Percentiles rank a stretch among this genome's conserved stretches.
These are phyloP conservation scores for Royoungia palumana DNA, from an alignment of 768 basidiomycete species.

Conservation along the genomic window DNA sequence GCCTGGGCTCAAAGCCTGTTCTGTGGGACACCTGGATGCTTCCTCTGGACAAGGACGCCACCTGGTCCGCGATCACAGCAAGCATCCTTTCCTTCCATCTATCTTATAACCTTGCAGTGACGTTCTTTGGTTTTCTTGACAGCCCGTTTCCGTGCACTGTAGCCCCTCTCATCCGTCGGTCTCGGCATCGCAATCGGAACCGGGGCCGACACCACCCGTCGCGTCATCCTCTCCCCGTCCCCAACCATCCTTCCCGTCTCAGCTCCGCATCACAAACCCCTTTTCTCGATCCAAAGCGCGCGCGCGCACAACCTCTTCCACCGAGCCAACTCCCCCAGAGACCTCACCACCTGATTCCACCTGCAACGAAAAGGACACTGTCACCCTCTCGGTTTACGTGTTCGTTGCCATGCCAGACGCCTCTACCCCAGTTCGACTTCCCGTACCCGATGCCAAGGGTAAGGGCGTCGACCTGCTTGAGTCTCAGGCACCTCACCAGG, in stretches of 20 bases:
- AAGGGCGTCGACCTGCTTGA: conserved; percentile 10
- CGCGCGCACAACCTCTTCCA: background rate
- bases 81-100: background rate
- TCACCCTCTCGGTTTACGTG: conserved; percentile 13
- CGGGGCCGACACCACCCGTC: background rate
- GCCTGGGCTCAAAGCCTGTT: conserved; percentile 10
- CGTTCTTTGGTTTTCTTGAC: background rate
- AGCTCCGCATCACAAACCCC: conserved; percentile 4
- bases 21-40: conserved; percentile 17
- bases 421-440: conserved; percentile 1
- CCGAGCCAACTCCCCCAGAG: background rate
- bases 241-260: conserved; percentile 4
- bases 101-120: background rate
- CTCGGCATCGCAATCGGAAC: background rate
- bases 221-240: background rate
- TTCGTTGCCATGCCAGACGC: conserved; percentile 24
- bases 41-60: background rate
- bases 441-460: conserved; percentile 11
- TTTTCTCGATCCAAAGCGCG: background rate
- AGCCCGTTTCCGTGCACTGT: conserved; percentile 19
- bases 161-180: conserved; percentile 1
- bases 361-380: background rate
- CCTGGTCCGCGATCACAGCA: conserved; percentile 19
- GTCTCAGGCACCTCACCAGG: conserved; percentile 1
- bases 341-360: background rate